These are phyloP conservation scores for Chytriomyces confervae DNA, from an alignment of 192 early-diverging fungal genomes.

Conservation along the genomic window DNA sequence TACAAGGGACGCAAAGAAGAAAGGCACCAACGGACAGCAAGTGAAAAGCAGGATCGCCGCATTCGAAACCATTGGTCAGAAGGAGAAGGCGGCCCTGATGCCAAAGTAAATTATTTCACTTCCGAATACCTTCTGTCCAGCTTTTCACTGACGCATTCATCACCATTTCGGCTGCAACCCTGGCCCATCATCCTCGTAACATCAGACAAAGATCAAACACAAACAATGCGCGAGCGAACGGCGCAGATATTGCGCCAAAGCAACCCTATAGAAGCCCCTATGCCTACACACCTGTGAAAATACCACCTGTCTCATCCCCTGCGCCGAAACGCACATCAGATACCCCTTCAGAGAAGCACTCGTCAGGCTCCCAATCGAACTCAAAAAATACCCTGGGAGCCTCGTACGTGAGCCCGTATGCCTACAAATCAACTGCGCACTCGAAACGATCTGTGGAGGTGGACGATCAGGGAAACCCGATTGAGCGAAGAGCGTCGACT, in stretches of 20 bases:
- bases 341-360: not conserved
- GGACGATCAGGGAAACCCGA: not conserved
- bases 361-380: not conserved
- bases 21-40: not conserved
- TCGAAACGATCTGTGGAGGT: constrained; percentile 2
- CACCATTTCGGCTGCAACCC: no score
- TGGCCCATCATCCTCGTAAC: not conserved
- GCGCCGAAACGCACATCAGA: not conserved
- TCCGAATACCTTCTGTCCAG: not conserved
- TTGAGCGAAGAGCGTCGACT: not conserved
- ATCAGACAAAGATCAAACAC: not conserved
- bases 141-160: not conserved
- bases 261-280: constrained; percentile 26
- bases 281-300: constrained; percentile 10
- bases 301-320: not conserved
- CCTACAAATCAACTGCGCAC: constrained; percentile 8
- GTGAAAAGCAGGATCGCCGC: not conserved
- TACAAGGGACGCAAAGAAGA: not conserved
- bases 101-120: not conserved
- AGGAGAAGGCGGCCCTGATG: constrained; percentile 1
- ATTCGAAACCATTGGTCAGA: not conserved
- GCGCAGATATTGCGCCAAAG: constrained; percentile 9
- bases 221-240: not conserved
- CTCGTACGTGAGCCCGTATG: constrained; percentile 32
- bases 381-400: not conserved